Conservation (phyloP, 2,329 filamentous ascomycete genomes). For the Aureobasidium uvarum region DNA sequence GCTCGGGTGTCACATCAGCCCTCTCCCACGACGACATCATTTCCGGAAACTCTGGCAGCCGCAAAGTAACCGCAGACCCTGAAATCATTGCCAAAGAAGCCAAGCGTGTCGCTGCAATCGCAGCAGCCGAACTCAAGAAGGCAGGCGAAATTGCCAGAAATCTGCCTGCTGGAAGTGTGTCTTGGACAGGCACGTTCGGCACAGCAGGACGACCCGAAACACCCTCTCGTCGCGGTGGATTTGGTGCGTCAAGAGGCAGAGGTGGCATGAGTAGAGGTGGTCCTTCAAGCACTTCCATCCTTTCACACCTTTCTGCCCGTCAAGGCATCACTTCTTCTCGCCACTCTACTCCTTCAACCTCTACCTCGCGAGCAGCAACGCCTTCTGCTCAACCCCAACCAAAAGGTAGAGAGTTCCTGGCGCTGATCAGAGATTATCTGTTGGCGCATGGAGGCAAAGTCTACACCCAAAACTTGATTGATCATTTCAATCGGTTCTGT, state of each 20-base stretch:
- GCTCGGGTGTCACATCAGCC: conserved; percentile 82
- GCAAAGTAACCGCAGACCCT: conserved; percentile 66
- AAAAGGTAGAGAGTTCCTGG: conserved; percentile 47
- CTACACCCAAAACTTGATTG: conserved; percentile 79
- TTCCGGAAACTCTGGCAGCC: conserved; percentile 61
- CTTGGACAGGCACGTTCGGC: conserved; percentile 88
- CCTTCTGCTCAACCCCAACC: conserved; percentile 34
- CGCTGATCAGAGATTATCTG: conserved; percentile 72
- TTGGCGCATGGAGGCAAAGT: conserved; percentile 72
- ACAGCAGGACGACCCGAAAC: conserved; percentile 67
- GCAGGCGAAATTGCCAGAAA: conserved; percentile 69
- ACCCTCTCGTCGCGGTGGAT: conserved; percentile 48
- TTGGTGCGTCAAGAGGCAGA: conserved; percentile 43
- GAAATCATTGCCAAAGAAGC: conserved; percentile 80
- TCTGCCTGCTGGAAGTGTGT: conserved; percentile 79
- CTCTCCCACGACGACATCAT: conserved; percentile 92
- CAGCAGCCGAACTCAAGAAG: conserved; percentile 70
- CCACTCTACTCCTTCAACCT: conserved; percentile 38
- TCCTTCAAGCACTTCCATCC: conserved; percentile 43
- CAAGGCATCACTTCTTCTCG: conserved; percentile 47
- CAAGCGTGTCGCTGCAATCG: conserved; percentile 71
- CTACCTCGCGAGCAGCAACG: conserved; percentile 35
- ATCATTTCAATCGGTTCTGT: conserved; percentile 84
- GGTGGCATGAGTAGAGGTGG: conserved; percentile 33
- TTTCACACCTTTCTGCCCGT: conserved; percentile 46